Percentiles rank a stretch among this genome's conserved stretches.
phyloP scores from a whole-genome alignment of 139 green algal genomes.

The Picochlorum sp. region DNA sequence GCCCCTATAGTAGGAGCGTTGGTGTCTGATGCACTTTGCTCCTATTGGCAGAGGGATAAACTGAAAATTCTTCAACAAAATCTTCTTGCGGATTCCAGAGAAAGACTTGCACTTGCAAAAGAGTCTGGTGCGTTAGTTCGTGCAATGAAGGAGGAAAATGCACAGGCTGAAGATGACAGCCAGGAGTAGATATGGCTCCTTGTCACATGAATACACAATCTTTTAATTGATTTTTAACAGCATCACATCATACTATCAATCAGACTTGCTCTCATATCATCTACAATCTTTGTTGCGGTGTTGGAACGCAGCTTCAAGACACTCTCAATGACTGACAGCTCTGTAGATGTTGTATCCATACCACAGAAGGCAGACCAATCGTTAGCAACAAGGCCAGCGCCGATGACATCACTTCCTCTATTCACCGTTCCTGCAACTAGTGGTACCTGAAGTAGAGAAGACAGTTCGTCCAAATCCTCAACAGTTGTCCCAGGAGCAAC shows the following conservation, averaged over 20 bases:
- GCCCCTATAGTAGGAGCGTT: constrained; percentile 5
- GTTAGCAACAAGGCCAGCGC: constrained; percentile 78
- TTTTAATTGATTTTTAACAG: background rate
- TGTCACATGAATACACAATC: too few species aligned
- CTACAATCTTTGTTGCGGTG: constrained; percentile 75
- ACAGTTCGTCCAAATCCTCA: constrained; percentile 97
- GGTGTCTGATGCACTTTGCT: constrained; percentile 3
- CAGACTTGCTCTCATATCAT: constrained; percentile 80
- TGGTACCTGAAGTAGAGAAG: constrained; percentile 87
- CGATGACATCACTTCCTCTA: constrained; percentile 89
- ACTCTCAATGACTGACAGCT: constrained; percentile 90
- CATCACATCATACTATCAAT: constrained; percentile 83
- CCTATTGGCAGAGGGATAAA: background rate
- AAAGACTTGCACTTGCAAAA: background rate
- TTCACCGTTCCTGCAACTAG: constrained; percentile 97
- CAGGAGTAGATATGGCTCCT: background rate
- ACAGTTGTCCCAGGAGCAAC: constrained; percentile 75
- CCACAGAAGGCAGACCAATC: constrained; percentile 97
- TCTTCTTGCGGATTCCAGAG: background rate
- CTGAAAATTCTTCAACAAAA: background rate
- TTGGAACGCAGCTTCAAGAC: constrained; percentile 88
- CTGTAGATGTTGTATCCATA: constrained; percentile 92
- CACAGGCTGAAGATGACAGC: background rate
- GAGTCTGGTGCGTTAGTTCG: background rate
- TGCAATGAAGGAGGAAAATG: background rate